Evolutionary conservation across 2,329 filamentous ascomycete species (phyloP), one percentile per base, ranked within the genome.

Genomic region (Venturia nashicola): DNA sequence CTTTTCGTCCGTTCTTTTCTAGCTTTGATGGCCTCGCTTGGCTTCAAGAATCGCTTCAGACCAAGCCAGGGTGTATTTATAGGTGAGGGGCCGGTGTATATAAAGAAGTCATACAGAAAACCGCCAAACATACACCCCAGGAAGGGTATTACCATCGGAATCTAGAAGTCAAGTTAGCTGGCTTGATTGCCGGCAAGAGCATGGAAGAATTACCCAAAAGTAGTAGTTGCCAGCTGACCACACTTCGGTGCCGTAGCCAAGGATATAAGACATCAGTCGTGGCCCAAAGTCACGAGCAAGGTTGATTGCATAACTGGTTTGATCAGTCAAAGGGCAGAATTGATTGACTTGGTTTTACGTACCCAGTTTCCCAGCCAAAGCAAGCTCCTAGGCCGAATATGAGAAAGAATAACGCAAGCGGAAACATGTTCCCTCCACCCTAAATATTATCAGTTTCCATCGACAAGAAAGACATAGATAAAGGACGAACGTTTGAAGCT

Each of bases 241-340:
- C 0, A 88, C 85, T 61, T 84, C 80, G 64, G 71, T 73, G 1
- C 84, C 84, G 70, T 90, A 90, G 1, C 87, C 87, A 61, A 89
- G 71, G 73, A 85, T 83, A 70, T 85, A 87, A 1, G 82, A 82
- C 65, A 88, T 81, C 34, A 90, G 75, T n/a, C 87, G 78, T 1
- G 87, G 87, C 0, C 86, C 86, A 69, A 90, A 86, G 68, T 90
- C 87, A 71, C 87, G 81, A 27, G 86, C 87, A 51, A 88, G 74
- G 68, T 89, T 89, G 66, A 90, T 87, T 12, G 86, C 72, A 51
- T 48, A 48, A 4, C 44, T 48, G 18, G 44, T 23, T 48, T 48
- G 44, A 48, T 48, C 11, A 48, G 44, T 23, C 20, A 9, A 48
- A 48, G 18, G 44, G n/a, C 20, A 48, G 5, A 39, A 8, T 11